phyloP scores from a whole-genome alignment of 768 basidiomycete species.

The Tephrocybe rancida region DNA sequence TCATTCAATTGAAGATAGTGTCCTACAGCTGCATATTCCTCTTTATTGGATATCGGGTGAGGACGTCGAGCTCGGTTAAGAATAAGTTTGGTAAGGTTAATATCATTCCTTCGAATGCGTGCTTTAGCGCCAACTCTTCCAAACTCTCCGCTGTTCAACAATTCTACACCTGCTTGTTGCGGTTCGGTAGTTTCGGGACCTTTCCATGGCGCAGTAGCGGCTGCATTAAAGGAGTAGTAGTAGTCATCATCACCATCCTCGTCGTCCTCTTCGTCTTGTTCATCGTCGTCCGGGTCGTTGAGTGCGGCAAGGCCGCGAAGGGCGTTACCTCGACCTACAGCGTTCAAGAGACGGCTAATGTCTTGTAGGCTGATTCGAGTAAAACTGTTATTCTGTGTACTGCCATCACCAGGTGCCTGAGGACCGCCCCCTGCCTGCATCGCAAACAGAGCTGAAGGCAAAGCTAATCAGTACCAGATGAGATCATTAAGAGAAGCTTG shows the following conservation, averaged over 20 bases:
- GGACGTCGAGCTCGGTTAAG: slow-evolving; percentile 40
- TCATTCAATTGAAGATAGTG: not conserved
- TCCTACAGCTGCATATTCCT: slow-evolving; percentile 58
- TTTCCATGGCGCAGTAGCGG: slow-evolving; percentile 24
- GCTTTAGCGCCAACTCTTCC: slow-evolving; percentile 62
- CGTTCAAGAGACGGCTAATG: slow-evolving; percentile 29
- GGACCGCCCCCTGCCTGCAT: slow-evolving; percentile 28
- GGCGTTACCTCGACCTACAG: slow-evolving; percentile 3
- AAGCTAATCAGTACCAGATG: not conserved
- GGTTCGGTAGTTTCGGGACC: slow-evolving; percentile 50
- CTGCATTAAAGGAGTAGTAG: slow-evolving; percentile 29
- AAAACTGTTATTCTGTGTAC: slow-evolving; percentile 19
- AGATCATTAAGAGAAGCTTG: not conserved
- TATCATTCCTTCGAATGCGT: slow-evolving; percentile 38
- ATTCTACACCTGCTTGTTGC: slow-evolving; percentile 59
- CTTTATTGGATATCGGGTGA: slow-evolving; percentile 39
- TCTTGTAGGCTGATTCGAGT: slow-evolving; percentile 33
- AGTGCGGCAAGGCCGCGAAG: not conserved
- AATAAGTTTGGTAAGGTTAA: slow-evolving; percentile 53
- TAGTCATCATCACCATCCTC: slow-evolving; percentile 41
- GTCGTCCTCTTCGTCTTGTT: slow-evolving; percentile 28
- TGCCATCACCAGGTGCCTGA: slow-evolving; percentile 6
- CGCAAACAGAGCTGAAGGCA: slow-evolving; percentile 31
- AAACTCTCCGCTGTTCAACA: slow-evolving; percentile 81
- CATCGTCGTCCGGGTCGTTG: slow-evolving; percentile 10